Evolutionary conservation across 2,329 filamentous ascomycete species (phyloP), one percentile per base, ranked within the genome.

Genomic region (Ophiostoma himal-ulmi): DNA sequence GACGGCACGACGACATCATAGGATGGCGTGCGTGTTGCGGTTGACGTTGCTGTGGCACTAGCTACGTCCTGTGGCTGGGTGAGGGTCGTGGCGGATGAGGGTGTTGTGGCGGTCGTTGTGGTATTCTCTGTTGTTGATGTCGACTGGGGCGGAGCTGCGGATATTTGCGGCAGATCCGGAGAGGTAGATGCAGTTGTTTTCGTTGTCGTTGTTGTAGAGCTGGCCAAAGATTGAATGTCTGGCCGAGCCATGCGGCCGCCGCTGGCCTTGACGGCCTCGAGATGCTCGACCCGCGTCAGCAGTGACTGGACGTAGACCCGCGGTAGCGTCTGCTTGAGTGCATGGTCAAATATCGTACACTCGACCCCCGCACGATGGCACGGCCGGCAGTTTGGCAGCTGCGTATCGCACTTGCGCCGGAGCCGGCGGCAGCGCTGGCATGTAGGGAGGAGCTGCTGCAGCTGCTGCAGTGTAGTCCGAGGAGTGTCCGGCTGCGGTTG

Each of bases 271-370:
- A 71, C 73, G 7, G 73, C 68, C 17, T 72, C 60, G 1, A 74
- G 69, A n/a, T 74, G 73, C 44, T 70, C 70, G 6, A 73, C 70
- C 0, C 72, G 68, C 3, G 69, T 71, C 37, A 74, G 22, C 20
- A 74, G 68, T 20, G 71, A 73, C 60, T 74, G 72, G 20, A 74
- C 73, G 4, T 74, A 74, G 5, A 68, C 70, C 3, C 70, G 54
- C 17, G 72, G 72, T n/a, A 74, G 68, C 14, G 70, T 70, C 70
- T 73, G 73, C 69, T 73, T 72, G 22, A 73, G 68, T 1, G 73
- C 73, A 36, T 73, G 72, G 68, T 74, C 73, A 20, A 71, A 73
- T 26, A 73, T 68, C 26, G 67, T 66, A 69, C 73, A 74, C n/a
- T 71, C 70, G 14, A 62, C 71, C 2, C 71, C 70, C 0, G 73